Evolutionary conservation across 169 alveolate genomes (phyloP).

Genomic region (Cryptosporidium baileyi): DNA sequence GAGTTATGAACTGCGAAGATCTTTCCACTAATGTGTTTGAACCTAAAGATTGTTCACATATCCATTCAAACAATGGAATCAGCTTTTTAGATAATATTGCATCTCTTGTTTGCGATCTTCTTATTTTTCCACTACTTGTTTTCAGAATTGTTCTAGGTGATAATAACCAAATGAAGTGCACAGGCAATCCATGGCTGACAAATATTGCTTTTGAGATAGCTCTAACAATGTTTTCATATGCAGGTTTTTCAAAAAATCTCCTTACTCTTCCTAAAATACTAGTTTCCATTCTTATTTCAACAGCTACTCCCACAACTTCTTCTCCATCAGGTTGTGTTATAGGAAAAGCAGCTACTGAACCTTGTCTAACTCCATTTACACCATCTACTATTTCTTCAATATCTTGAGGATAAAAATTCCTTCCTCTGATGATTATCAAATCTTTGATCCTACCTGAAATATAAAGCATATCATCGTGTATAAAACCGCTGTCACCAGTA

Average conservation of each 20-base stretch:
- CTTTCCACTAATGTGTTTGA: conserved; percentile 6
- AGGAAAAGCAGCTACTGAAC: conserved; percentile 76
- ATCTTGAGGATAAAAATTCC: conserved; percentile 79
- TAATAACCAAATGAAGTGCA: conserved; percentile 76
- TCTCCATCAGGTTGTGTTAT: conserved; percentile 73
- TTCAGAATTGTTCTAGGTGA: conserved; percentile 75
- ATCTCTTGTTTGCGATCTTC: conserved; percentile 73
- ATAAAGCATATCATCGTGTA: conserved; percentile 74
- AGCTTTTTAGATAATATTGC: conserved; percentile 70
- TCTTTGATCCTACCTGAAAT: conserved; percentile 79
- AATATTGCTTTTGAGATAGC: conserved; percentile 73
- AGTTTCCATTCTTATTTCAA: conserved; percentile 74
- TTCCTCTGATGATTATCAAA: conserved; percentile 76
- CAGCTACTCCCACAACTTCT: conserved; percentile 78
- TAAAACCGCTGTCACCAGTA: conserved; percentile 79
- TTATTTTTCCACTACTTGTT: conserved; percentile 78
- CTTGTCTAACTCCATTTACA: conserved; percentile 73
- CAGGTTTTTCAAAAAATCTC: conserved; percentile 73
- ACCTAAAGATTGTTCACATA: conserved; percentile 49
- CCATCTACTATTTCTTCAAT: conserved; percentile 76
- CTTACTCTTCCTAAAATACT: conserved; percentile 72
- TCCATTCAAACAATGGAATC: conserved; percentile 61
- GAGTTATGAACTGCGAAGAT: conserved; percentile 64
- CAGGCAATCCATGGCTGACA: conserved; percentile 73
- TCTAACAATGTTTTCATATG: conserved; percentile 73